These are phyloP conservation scores for Rhizoclosmatium globosum DNA, from an alignment of 192 early-diverging fungal species.

Conservation along the genomic window DNA sequence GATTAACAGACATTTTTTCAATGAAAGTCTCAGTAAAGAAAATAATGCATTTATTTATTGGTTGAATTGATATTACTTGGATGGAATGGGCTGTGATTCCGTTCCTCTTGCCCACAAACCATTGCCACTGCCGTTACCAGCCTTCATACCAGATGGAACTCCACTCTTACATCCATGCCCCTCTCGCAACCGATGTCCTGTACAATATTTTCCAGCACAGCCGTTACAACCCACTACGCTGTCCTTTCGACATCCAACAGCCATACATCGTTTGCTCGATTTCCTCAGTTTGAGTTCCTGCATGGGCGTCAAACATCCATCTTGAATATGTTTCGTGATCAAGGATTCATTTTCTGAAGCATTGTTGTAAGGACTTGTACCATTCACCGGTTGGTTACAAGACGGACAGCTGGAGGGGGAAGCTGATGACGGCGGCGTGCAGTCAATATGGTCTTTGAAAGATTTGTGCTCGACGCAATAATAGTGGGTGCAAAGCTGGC, in stretches of 20 bases:
- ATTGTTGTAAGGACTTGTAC: conserved; percentile 7
- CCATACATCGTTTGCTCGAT: conserved; percentile 8
- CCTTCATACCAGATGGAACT: not conserved
- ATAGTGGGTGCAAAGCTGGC: conserved; percentile 17
- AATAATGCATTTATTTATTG: too few species aligned
- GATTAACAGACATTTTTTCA: too few species aligned
- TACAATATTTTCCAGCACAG: conserved; percentile 18
- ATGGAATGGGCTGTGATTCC: too few species aligned
- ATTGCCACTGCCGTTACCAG: not conserved
- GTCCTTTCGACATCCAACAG: conserved; percentile 8
- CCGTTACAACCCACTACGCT: conserved; percentile 9
- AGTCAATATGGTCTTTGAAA: conserved; percentile 34
- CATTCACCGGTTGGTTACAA: conserved; percentile 34
- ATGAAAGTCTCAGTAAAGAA: too few species aligned
- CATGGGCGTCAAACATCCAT: conserved; percentile 10
- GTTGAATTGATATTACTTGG: too few species aligned
- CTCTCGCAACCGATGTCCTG: conserved; percentile 6
- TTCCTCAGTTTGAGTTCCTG: not conserved
- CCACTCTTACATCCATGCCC: conserved; percentile 21
- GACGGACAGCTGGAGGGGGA: not conserved
- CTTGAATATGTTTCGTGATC: conserved; percentile 6
- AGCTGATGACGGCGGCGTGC: conserved; percentile 2
- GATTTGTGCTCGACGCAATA: conserved; percentile 36
- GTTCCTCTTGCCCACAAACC: too few species aligned
- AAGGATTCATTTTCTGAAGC: not conserved